Percentiles rank a stretch among this genome's conserved stretches.
Conservation (phyloP, 345 rosid genomes). For the Moricandia moricandioides region DNA sequence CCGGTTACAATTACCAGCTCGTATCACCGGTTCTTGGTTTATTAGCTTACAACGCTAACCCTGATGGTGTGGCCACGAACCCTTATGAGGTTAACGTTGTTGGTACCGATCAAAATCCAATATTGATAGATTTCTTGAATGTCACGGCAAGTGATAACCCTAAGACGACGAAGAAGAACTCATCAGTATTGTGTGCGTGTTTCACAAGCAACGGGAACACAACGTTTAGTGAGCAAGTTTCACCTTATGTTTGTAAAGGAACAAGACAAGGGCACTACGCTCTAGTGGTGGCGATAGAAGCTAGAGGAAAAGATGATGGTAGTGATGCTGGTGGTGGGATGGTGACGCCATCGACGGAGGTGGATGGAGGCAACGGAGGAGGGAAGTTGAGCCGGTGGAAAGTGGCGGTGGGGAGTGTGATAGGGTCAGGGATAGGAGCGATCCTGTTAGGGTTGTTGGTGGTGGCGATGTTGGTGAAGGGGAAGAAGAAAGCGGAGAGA, state of each 20-base stretch:
- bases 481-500: constrained; percentile 38
- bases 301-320: neutral
- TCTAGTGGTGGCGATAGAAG: constrained; percentile 7
- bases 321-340: constrained; percentile 10
- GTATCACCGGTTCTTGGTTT: constrained; percentile 35
- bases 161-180: neutral
- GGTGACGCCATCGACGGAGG: constrained; percentile 29
- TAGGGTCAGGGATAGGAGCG: constrained; percentile 35
- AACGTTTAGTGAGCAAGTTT: constrained; percentile 31
- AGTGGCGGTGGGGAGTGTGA: constrained; percentile 40
- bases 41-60: constrained; percentile 40
- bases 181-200: constrained; percentile 33
- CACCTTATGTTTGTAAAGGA: constrained; percentile 34
- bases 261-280: constrained; percentile 39
- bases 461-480: constrained; percentile 40
- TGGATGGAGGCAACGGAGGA: constrained; percentile 27
- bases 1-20: constrained; percentile 24
- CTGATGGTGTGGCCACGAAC: constrained; percentile 34
- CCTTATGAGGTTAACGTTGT: constrained; percentile 29
- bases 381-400: constrained; percentile 40
- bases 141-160: constrained; percentile 12
- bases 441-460: constrained; percentile 31
- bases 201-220: constrained; percentile 31
- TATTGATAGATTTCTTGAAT: constrained; percentile 31
- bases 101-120: constrained; percentile 21